phyloP scores from a whole-genome alignment of 75 land plant species.

The Ceratopteris richardii region DNA sequence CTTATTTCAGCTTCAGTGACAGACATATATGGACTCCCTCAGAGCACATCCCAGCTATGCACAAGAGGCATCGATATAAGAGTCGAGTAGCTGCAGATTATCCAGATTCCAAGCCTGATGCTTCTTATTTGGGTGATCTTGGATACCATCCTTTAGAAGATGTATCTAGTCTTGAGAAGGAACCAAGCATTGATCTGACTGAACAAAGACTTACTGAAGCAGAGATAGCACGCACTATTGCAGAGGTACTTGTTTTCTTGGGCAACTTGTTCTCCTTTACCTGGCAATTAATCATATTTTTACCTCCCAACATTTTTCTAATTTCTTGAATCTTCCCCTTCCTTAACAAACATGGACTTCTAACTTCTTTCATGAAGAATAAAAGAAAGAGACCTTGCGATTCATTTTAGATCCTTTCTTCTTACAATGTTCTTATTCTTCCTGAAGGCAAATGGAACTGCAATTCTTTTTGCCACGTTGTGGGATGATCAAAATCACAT shows the following conservation, averaged over 20 bases:
- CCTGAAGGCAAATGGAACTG: conserved; percentile 58
- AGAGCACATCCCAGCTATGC: not conserved
- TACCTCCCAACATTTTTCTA: too few relatives aligned
- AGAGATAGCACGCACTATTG: conserved; percentile 77
- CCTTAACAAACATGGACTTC: too few relatives aligned
- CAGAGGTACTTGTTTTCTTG: conserved; percentile 48
- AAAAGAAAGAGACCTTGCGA: too few relatives aligned
- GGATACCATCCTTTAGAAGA: conserved; percentile 98
- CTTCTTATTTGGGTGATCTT: conserved; percentile 32
- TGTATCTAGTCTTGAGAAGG: conserved; percentile 35
- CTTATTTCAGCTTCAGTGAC: not conserved
- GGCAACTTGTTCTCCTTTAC: not conserved
- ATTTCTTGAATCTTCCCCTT: too few relatives aligned
- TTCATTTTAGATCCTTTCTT: too few relatives aligned
- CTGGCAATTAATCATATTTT: too few relatives aligned
- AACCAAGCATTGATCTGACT: conserved; percentile 25
- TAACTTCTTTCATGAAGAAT: too few relatives aligned
- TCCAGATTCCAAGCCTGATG: conserved; percentile 71
- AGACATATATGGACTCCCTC: not conserved
- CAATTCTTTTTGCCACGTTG: conserved; percentile 57
- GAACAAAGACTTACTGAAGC: conserved; percentile 46
- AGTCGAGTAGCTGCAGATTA: conserved; percentile 73
- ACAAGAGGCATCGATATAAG: conserved; percentile 6
- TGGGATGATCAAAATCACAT: conserved; percentile 41
- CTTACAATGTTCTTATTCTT: too few relatives aligned